Percentiles rank a stretch among this genome's conserved stretches.
Conservation (phyloP, 202 grass and related monocot genomes). For the Zoysia matrella region DNA sequence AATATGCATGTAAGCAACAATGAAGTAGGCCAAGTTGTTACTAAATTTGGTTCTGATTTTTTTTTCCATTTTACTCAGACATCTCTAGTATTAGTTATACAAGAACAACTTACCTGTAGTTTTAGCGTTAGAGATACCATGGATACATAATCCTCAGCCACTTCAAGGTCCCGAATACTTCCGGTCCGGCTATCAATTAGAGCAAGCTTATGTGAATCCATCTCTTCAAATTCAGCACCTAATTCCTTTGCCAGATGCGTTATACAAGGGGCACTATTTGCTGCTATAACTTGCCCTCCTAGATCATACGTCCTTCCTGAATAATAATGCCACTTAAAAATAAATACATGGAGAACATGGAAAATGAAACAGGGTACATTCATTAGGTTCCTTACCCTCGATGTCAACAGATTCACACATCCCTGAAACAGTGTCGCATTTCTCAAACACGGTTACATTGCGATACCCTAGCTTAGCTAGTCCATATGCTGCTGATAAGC, state of each 20-base stretch:
- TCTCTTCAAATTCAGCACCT: constrained; percentile 71
- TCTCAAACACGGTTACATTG: constrained; percentile 76
- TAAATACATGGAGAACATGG: constrained; percentile 10
- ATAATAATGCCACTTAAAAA: constrained; percentile 18
- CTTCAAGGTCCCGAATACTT: constrained; percentile 68
- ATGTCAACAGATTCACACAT: constrained; percentile 80
- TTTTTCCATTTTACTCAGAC: neutral
- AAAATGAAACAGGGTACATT: constrained; percentile 13
- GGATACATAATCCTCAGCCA: constrained; percentile 75
- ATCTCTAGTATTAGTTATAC: constrained; percentile 6
- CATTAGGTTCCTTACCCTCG: constrained; percentile 46
- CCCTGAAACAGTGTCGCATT: constrained; percentile 62
- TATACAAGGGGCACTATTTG: constrained; percentile 82
- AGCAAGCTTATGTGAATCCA: constrained; percentile 79
- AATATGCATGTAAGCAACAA: constrained; percentile 5
- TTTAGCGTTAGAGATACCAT: constrained; percentile 69
- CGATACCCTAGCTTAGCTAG: constrained; percentile 71
- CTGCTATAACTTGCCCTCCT: constrained; percentile 82
- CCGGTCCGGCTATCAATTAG: constrained; percentile 66
- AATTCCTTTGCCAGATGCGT: constrained; percentile 78
- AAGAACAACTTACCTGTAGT: constrained; percentile 54
- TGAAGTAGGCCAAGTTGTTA: constrained; percentile 1
- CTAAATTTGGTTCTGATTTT: neutral
- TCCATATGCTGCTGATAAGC: constrained; percentile 69
- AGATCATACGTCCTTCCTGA: constrained; percentile 70